Percentiles rank a stretch among this genome's conserved stretches.
These are phyloP conservation scores for Rhodotorula babjevae DNA, from an alignment of 768 basidiomycete species.

Conservation along the genomic window DNA sequence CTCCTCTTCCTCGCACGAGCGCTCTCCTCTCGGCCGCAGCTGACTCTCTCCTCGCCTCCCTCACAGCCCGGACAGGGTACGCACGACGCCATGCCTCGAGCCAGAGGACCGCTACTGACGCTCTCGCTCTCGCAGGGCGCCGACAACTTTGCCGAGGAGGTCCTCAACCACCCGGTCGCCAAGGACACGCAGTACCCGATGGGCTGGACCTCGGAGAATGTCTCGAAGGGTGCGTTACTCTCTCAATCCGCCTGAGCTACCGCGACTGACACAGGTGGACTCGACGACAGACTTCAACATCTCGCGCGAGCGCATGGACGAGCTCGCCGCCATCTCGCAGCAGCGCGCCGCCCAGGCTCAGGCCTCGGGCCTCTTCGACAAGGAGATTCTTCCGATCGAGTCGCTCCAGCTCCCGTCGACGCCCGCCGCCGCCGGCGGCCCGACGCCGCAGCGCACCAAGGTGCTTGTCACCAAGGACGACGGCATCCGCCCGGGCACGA, in stretches of 20 bases:
- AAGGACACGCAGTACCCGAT: constrained; percentile 61
- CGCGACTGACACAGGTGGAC: background rate
- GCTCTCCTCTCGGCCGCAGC: too few relatives aligned
- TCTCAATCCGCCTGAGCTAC: background rate
- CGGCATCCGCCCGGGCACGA: constrained; percentile 79
- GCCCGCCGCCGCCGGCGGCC: constrained; percentile 70
- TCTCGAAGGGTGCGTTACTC: constrained; percentile 52
- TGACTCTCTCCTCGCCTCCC: background rate
- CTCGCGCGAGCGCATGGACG: constrained; percentile 71
- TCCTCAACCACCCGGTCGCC: constrained; percentile 64
- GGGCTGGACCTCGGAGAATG: constrained; percentile 91
- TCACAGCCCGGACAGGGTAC: background rate
- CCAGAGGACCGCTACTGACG: constrained; percentile 49
- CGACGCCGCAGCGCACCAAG: constrained; percentile 49
- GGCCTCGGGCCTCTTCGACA: constrained; percentile 73
- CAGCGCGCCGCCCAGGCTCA: constrained; percentile 75
- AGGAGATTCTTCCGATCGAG: constrained; percentile 72
- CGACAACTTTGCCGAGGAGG: constrained; percentile 60
- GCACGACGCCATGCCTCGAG: rapidly evolving
- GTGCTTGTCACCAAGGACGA: constrained; percentile 75
- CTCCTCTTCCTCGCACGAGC: constrained; percentile 4
- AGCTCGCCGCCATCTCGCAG: constrained; percentile 77
- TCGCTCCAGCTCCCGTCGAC: constrained; percentile 50
- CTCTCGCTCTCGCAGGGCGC: constrained; percentile 57
- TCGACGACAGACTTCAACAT: constrained; percentile 59